A percentile compares a stretch with the other conserved stretches of the same genome.
These are phyloP conservation scores for Lactarius hatsudake DNA, from an alignment of 768 basidiomycete species.

Conservation along the genomic window DNA sequence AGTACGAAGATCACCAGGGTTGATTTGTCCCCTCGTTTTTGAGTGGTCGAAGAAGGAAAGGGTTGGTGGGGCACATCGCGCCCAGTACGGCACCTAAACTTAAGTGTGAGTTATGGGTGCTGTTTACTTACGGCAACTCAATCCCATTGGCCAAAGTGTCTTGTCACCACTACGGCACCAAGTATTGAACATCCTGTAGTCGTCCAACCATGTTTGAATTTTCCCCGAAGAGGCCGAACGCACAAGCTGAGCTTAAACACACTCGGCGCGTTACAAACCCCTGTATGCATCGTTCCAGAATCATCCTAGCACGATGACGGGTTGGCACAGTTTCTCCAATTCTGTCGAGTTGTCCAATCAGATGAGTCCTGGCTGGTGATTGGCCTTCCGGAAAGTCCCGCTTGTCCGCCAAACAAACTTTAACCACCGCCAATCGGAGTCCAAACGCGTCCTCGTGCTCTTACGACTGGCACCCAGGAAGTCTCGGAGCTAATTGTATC, in stretches of 20 bases:
- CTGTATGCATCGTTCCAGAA: too few relatives aligned
- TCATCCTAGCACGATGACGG: background rate
- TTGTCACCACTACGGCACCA: background rate
- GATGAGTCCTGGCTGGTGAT: background rate
- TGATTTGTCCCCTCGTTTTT: background rate
- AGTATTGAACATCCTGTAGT: background rate
- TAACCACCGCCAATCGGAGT: background rate
- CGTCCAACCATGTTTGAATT: background rate
- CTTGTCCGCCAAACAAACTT: background rate
- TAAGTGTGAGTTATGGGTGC: background rate
- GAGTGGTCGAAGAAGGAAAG: background rate
- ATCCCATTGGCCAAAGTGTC: background rate
- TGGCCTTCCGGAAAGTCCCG: background rate
- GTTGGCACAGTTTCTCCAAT: background rate
- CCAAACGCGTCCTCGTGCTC: constrained; percentile 2
- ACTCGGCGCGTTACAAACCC: background rate
- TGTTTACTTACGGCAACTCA: background rate
- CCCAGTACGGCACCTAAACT: background rate
- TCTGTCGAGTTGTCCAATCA: constrained; percentile 3
- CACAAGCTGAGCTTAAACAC: background rate
- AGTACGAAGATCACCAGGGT: background rate
- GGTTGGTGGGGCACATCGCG: background rate
- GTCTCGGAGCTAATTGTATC: background rate
- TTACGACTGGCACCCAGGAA: background rate
- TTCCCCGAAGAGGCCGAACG: background rate